Percentiles rank a stretch among this genome's conserved stretches.
These are phyloP conservation scores for Pseudonitzschia multiseries DNA, from an alignment of 108 stramenopile species.

Conservation along the genomic window DNA sequence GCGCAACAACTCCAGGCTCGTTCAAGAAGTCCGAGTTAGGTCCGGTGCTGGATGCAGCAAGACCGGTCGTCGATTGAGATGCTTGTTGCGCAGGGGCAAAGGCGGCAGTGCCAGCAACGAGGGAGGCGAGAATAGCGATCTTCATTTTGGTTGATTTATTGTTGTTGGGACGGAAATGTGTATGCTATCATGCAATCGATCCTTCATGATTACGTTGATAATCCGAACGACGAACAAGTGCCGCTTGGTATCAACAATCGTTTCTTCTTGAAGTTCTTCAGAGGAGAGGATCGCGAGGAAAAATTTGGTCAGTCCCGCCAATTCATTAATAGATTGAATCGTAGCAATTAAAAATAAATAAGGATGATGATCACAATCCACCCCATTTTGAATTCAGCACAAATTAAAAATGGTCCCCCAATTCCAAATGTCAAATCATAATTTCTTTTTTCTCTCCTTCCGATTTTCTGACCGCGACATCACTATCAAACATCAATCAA, in stretches of 20 bases:
- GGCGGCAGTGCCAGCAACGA: conserved; percentile 64
- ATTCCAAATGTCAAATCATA: too few relatives aligned
- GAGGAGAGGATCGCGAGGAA: conserved; percentile 5
- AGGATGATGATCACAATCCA: not conserved
- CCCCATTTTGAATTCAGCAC: too few relatives aligned
- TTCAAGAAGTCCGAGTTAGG: conserved; percentile 54
- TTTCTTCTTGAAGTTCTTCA: conserved; percentile 9
- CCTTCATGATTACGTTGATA: not conserved
- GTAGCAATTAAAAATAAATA: not conserved
- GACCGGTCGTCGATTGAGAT: conserved; percentile 37
- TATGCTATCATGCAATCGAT: not conserved
- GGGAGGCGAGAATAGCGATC: conserved; percentile 64
- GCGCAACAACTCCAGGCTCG: conserved; percentile 82
- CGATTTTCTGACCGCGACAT: too few relatives aligned
- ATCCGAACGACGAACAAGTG: not conserved
- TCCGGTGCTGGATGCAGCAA: conserved; percentile 18
- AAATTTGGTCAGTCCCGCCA: not conserved
- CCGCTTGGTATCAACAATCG: not conserved
- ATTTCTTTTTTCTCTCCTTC: too few relatives aligned
- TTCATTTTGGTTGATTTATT: conserved; percentile 49
- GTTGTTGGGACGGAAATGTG: not conserved
- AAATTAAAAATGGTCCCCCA: too few relatives aligned
- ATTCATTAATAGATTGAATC: not conserved
- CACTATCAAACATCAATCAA: too few relatives aligned
- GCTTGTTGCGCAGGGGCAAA: conserved; percentile 63